These are phyloP conservation scores for Saprolegnia parasitica DNA, from an alignment of 352 stramenopile species.

Conservation along the genomic window DNA sequence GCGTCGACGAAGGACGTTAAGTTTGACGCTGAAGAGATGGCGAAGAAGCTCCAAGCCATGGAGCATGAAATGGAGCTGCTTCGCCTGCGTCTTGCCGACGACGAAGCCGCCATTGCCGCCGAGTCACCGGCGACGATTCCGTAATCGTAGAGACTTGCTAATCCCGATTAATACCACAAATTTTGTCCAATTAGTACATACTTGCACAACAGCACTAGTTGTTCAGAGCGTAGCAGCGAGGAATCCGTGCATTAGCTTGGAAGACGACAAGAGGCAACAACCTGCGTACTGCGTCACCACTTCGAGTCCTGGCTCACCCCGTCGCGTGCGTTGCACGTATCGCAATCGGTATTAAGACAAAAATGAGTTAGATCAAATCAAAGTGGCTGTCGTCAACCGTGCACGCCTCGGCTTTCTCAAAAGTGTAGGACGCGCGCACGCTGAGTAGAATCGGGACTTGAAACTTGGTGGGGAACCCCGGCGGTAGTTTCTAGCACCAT, in stretches of 20 bases:
- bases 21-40: slow-evolving; percentile 2
- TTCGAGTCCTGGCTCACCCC: no score
- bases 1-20: background rate
- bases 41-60: background rate
- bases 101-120: slow-evolving; percentile 1
- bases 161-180: no score
- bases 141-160: no score
- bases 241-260: no score
- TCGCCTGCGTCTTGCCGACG: background rate
- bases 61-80: slow-evolving; percentile 4
- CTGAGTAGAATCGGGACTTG: slow-evolving; percentile 81
- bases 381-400: slow-evolving; percentile 24
- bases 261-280: no score
- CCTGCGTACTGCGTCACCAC: no score
- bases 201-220: no score
- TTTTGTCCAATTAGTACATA: no score
- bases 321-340: no score
- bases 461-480: slow-evolving; percentile 75
- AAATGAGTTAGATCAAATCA: slow-evolving; percentile 7
- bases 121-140: background rate
- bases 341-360: background rate
- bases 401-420: slow-evolving; percentile 42
- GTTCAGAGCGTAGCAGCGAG: no score
- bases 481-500: slow-evolving; percentile 56
- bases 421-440: slow-evolving; percentile 73